A percentile compares a stretch with the other conserved stretches of the same genome.
Conservation (phyloP, 371 early-diverging fungal species). For the Lichtheimia ramosa region DNA sequence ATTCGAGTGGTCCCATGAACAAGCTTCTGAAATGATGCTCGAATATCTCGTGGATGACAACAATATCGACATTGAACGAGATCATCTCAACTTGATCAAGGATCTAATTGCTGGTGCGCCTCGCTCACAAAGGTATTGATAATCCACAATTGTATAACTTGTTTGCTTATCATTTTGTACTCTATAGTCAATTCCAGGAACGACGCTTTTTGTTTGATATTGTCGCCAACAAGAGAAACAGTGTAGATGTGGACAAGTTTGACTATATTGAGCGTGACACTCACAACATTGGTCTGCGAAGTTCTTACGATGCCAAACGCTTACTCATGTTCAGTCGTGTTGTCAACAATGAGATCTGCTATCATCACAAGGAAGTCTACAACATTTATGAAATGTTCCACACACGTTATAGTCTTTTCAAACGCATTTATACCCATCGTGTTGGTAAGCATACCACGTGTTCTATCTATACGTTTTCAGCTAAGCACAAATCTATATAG, state of each 20-base stretch:
- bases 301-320: slow-evolving; percentile 79
- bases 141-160: too few relatives aligned
- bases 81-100: slow-evolving; percentile 79
- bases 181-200: slow-evolving; percentile 30
- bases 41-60: slow-evolving; percentile 85
- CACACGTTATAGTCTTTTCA: slow-evolving; percentile 87
- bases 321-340: slow-evolving; percentile 84
- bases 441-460: slow-evolving; percentile 47
- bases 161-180: too few relatives aligned
- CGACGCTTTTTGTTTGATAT: slow-evolving; percentile 89
- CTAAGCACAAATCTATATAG: slow-evolving; percentile 5
- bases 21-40: slow-evolving; percentile 88
- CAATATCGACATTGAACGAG: slow-evolving; percentile 65
- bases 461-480: background rate
- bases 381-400: slow-evolving; percentile 90
- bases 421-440: slow-evolving; percentile 91
- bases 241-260: slow-evolving; percentile 96
- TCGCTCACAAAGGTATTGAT: slow-evolving; percentile 30
- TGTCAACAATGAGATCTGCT: slow-evolving; percentile 88
- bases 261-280: slow-evolving; percentile 94
- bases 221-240: slow-evolving; percentile 92
- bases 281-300: slow-evolving; percentile 80
- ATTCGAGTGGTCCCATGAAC: slow-evolving; percentile 85
- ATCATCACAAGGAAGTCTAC: slow-evolving; percentile 76
- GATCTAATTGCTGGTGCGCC: slow-evolving; percentile 79